Conservation (phyloP, 2,329 filamentous ascomycete genomes). For the Sporothrix globosa region DNA sequence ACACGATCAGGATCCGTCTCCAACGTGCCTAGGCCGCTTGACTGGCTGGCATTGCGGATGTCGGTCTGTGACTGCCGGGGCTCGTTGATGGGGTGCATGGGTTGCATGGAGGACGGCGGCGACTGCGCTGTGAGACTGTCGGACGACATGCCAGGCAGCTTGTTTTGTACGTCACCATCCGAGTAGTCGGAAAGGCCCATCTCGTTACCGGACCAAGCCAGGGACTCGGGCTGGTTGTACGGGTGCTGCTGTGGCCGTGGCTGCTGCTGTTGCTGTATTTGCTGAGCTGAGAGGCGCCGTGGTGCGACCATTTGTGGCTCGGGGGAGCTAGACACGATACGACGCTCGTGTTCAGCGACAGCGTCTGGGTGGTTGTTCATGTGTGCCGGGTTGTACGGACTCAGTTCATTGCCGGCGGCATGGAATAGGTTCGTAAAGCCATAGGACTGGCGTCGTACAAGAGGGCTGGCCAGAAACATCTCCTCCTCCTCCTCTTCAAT, state of each 20-base stretch:
- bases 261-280: neutral
- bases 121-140: constrained; percentile 54
- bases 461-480: constrained; percentile 71
- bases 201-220: constrained; percentile 64
- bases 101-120: constrained; percentile 37
- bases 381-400: constrained; percentile 21
- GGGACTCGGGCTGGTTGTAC: constrained; percentile 59
- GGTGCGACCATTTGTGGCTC: constrained; percentile 54
- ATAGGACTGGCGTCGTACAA: constrained; percentile 55
- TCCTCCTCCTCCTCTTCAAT: constrained; percentile 90
- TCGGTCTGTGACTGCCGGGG: constrained; percentile 23
- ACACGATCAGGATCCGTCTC: constrained; percentile 76
- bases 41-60: constrained; percentile 61
- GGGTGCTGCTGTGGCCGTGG: constrained; percentile 44
- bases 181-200: constrained; percentile 86
- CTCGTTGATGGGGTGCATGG: constrained; percentile 18
- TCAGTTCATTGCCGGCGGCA: constrained; percentile 29
- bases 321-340: constrained; percentile 61
- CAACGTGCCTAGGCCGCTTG: constrained; percentile 57
- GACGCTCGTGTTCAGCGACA: constrained; percentile 48
- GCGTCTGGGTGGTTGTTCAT: constrained; percentile 32
- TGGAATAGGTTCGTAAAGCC: constrained; percentile 35
- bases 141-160: constrained; percentile 54
- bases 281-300: constrained; percentile 55
- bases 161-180: constrained; percentile 60